Conservation (phyloP, 768 basidiomycete species). For the Mycena kentingensis region DNA sequence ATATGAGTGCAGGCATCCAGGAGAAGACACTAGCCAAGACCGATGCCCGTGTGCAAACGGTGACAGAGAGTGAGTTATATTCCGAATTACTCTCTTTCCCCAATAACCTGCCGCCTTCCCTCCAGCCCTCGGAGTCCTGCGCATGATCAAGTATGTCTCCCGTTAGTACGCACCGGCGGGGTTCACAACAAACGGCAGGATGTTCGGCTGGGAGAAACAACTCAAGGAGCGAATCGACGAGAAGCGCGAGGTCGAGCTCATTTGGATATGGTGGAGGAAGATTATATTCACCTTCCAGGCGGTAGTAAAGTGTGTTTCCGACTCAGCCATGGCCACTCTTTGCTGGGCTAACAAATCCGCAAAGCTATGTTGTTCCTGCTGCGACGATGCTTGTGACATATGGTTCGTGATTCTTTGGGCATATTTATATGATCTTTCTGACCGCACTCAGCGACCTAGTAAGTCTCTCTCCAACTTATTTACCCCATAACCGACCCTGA, state of each 20-base stretch:
- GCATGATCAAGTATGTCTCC: slow-evolving; percentile 47
- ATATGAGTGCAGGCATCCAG: slow-evolving; percentile 39
- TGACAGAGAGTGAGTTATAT: slow-evolving; percentile 45
- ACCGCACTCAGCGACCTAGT: background rate
- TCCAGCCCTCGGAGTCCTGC: slow-evolving; percentile 44
- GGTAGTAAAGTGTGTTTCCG: slow-evolving; percentile 36
- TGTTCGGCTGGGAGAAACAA: slow-evolving; percentile 55
- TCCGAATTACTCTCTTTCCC: slow-evolving; percentile 10
- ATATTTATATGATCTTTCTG: background rate
- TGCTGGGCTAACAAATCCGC: background rate
- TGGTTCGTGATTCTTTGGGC: background rate
- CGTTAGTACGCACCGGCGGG: background rate
- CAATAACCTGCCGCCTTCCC: slow-evolving; percentile 17
- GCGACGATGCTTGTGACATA: background rate
- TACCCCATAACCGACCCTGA: background rate
- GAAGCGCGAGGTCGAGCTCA: slow-evolving; percentile 52
- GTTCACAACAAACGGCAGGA: background rate
- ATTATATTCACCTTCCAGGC: slow-evolving; percentile 41
- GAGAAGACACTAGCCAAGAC: slow-evolving; percentile 45
- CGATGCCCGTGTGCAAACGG: slow-evolving; percentile 47
- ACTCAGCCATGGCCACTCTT: slow-evolving; percentile 1
- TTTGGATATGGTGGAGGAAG: slow-evolving; percentile 41
- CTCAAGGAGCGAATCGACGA: slow-evolving; percentile 44
- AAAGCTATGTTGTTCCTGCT: background rate
- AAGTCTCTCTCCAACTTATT: background rate